Conservation (phyloP, 2,329 filamentous ascomycete genomes). For the Knufia petricola region DNA sequence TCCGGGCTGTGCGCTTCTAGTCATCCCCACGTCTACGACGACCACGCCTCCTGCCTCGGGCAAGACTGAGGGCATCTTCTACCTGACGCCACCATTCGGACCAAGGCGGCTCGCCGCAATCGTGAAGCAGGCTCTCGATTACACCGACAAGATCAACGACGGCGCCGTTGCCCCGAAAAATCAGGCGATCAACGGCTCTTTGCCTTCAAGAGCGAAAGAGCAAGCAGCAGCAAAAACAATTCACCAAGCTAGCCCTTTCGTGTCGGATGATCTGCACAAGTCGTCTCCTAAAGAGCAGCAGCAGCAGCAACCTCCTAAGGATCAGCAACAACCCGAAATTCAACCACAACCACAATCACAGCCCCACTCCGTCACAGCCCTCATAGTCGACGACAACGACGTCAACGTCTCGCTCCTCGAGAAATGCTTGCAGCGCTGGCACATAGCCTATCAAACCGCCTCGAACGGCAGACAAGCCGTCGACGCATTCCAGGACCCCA, state of each 20-base stretch:
- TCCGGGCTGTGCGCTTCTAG: neutral
- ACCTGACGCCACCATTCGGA: slow-evolving; percentile 1
- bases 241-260: too few relatives aligned
- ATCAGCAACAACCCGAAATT: too few relatives aligned
- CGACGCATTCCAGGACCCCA: slow-evolving; percentile 26
- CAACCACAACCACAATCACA: slow-evolving; percentile 15
- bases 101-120: neutral
- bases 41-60: neutral
- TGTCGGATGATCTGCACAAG: neutral
- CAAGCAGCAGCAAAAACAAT: neutral
- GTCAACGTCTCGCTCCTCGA: slow-evolving; percentile 34
- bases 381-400: slow-evolving; percentile 36
- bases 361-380: slow-evolving; percentile 14
- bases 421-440: slow-evolving; percentile 29
- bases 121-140: slow-evolving; percentile 14
- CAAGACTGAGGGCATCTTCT: neutral
- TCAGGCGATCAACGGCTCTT: neutral
- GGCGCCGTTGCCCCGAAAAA: slow-evolving; percentile 19
- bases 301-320: neutral
- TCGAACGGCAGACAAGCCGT: slow-evolving; percentile 32
- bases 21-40: neutral
- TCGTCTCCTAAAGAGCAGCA: neutral
- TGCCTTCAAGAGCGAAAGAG: neutral
- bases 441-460: slow-evolving; percentile 30
- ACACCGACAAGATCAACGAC: slow-evolving; percentile 11